Base-by-base conservation (phyloP, 768 basidiomycete genomes). In the Scleroderma citrinum region DNA sequence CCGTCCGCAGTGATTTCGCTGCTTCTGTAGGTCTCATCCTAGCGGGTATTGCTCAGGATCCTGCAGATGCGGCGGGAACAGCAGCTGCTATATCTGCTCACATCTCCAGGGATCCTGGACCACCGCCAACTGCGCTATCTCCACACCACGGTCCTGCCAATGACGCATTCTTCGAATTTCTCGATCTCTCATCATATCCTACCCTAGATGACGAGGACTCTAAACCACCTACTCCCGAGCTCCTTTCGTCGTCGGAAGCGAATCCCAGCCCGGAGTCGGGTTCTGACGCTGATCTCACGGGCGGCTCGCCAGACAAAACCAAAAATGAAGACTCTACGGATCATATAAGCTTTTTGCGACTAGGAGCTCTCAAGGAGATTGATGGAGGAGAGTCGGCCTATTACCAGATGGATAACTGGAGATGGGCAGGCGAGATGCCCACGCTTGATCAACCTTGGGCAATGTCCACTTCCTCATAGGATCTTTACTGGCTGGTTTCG, bases 261-360 rank as follows among this genome's bases (percentile, higher is more conserved):
- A 86, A 87, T 55, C 82, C 79, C 11, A 88, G 86, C 60, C 87
- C 87, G 2, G 83, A 84, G 58, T 88, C 86, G 13, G 79, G 76
- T 31, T 77, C 83, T 8, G 86, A 85, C 57, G 70, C 76, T 26
- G 83, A 83, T 48, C 64, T 68, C 21, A 61, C 69, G 47, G 75
- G 78, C 45, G 71, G 72, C 54, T 60, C 74, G 46, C 71, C 70
- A 38, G 74, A 73, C 47, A 80, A 80, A 57, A 66, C 64, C 32
- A 80, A 81, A 69, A 69, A 66, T 32, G 82, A 84, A 48, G 80
- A 83, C 19, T 17, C 48, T n/a, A 54, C 57, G 23, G 69, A 69
- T 37, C 62, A 68, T 11, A 58, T 69, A 29, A 79, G 86, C 57
- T 69, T 73, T 24, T 69, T 85, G 49, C 74, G 81, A 44, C 66